Percentiles rank a stretch among this genome's conserved stretches.
These are phyloP conservation scores for Emericellopsis terricola DNA, from an alignment of 495 filamentous ascomycete genomes.

Conservation along the genomic window DNA sequence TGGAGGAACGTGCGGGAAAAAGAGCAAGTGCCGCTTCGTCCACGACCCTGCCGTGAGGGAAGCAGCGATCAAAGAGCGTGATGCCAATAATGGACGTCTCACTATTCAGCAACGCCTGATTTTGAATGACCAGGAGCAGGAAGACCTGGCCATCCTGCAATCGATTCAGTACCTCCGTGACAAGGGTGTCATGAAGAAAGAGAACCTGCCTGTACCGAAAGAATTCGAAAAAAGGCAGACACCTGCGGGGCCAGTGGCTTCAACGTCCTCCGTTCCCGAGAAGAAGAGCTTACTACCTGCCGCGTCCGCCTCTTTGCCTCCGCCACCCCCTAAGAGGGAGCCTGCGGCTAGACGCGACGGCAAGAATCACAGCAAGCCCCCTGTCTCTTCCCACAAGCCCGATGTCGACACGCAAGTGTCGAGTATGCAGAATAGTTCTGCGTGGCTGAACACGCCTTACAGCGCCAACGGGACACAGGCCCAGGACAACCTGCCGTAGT, in stretches of 20 bases:
- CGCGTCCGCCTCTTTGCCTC: conserved; percentile 4
- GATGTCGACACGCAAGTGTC: too few relatives aligned
- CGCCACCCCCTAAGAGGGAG: conserved; percentile 8
- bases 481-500: too few relatives aligned
- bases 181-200: conserved; percentile 16
- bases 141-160: conserved; percentile 35
- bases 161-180: conserved; percentile 31
- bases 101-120: conserved; percentile 35
- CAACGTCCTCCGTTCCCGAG: not conserved
- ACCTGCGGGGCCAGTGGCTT: not conserved
- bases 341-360: conserved; percentile 1
- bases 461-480: too few relatives aligned
- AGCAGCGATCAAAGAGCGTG: conserved; percentile 31
- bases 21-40: conserved; percentile 46
- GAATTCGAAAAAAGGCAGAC: not conserved
- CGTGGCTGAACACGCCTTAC: too few relatives aligned
- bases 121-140: conserved; percentile 37
- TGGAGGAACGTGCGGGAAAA: conserved; percentile 41
- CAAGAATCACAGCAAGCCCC: too few relatives aligned
- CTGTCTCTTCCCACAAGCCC: too few relatives aligned
- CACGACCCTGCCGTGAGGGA: conserved; percentile 34
- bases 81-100: conserved; percentile 33
- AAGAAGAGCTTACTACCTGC: not conserved
- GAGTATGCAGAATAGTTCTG: too few relatives aligned
- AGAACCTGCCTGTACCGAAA: conserved; percentile 3